These are phyloP conservation scores for Fusarium albidum DNA, from an alignment of 2,329 filamentous ascomycete species.

Conservation along the genomic window DNA sequence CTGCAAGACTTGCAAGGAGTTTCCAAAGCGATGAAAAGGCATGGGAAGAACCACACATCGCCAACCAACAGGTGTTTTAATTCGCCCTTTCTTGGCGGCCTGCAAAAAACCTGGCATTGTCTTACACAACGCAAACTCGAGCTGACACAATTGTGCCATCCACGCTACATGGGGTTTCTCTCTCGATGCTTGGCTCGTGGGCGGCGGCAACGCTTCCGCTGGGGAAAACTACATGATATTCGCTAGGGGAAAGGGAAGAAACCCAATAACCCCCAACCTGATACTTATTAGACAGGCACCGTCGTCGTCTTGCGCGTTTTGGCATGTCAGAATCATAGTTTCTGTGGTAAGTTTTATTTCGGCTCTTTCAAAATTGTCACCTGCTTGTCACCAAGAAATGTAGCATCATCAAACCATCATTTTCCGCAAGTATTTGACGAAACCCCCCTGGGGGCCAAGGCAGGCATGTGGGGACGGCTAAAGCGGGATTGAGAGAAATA, in stretches of 20 bases:
- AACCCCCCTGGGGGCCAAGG: not conserved
- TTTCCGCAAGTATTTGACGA: constrained; percentile 6
- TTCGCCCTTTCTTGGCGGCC: constrained; percentile 27
- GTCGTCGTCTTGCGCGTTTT: constrained; percentile 12
- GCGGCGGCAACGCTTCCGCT: not conserved
- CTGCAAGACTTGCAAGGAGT: constrained; percentile 18
- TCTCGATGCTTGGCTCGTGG: constrained; percentile 13
- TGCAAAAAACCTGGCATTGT: constrained; percentile 33
- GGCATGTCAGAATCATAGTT: constrained; percentile 4
- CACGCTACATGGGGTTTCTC: constrained; percentile 4
- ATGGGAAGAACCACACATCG: constrained; percentile 16
- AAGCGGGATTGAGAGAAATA: constrained; percentile 1
- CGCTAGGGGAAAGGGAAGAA: constrained; percentile 11
- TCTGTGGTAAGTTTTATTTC: constrained; percentile 8
- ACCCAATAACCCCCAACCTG: constrained; percentile 17
- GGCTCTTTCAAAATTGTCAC: constrained; percentile 10
- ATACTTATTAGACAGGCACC: constrained; percentile 14
- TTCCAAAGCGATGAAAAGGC: constrained; percentile 5
- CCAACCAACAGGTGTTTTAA: constrained; percentile 26
- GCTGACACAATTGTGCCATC: constrained; percentile 33
- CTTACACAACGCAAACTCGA: constrained; percentile 33
- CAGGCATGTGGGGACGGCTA: constrained; percentile 3
- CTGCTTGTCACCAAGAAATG: constrained; percentile 7
- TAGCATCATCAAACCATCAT: constrained; percentile 26
- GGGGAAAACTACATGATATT: constrained; percentile 32